Percentiles rank a stretch among this genome's conserved stretches.
These are phyloP conservation scores for Candida ipomoeae DNA, from an alignment of 805 yeast genomes.

Conservation along the genomic window DNA sequence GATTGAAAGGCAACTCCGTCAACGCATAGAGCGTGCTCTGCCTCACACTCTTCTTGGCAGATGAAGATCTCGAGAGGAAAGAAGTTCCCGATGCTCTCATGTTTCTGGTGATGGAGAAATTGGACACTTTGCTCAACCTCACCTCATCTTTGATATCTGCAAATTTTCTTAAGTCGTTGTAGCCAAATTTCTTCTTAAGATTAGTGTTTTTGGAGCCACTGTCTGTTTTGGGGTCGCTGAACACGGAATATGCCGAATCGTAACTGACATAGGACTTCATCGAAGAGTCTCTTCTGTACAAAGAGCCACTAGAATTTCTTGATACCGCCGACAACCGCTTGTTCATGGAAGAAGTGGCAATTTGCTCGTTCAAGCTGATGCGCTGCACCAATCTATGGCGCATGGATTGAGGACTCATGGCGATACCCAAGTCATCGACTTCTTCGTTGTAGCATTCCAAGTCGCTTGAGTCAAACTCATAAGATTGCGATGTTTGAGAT, in stretches of 20 bases:
- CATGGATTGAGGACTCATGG: conserved; percentile 35
- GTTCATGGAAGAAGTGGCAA: conserved; percentile 4
- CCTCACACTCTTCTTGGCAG: conserved; percentile 30
- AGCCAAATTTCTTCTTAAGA: conserved; percentile 48
- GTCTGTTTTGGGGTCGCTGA: conserved; percentile 13
- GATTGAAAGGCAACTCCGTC: conserved; percentile 36
- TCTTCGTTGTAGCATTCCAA: conserved; percentile 38
- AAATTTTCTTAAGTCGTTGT: conserved; percentile 42
- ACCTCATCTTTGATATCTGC: conserved; percentile 7
- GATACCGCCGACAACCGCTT: conserved; percentile 22
- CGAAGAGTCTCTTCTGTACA: conserved; percentile 33
- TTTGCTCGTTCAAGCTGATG: conserved; percentile 24
- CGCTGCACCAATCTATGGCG: conserved; percentile 17
- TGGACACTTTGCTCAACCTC: conserved; percentile 8
- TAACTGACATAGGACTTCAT: conserved; percentile 54
- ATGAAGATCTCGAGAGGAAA: conserved; percentile 23
- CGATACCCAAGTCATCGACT: conserved; percentile 41
- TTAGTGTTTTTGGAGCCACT: conserved; percentile 12
- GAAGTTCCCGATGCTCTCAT: conserved; percentile 9
- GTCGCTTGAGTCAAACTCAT: conserved; percentile 25
- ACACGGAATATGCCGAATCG: conserved; percentile 50
- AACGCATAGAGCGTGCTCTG: conserved; percentile 37
- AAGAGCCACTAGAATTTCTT: conserved; percentile 31
- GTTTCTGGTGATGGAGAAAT: conserved; percentile 2
- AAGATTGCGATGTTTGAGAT: conserved; percentile 5